Conservation (phyloP, 768 basidiomycete species). For the Phlebiopsis flavidoalba region DNA sequence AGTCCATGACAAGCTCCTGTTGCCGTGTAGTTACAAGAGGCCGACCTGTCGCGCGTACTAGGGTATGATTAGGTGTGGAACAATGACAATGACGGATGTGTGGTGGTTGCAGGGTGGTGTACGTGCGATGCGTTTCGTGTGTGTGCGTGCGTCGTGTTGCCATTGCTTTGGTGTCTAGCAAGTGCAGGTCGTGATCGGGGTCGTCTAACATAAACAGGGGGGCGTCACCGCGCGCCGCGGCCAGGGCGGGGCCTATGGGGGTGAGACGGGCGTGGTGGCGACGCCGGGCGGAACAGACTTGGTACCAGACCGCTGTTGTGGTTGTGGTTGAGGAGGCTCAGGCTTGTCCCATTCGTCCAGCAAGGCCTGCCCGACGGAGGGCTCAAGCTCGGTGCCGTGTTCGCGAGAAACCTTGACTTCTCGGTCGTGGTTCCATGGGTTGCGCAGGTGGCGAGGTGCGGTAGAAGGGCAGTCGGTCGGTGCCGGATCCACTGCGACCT, state of each 20-base stretch:
- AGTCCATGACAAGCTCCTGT: slow-evolving; percentile 6
- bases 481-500: slow-evolving; percentile 79
- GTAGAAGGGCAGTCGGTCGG: slow-evolving; percentile 65
- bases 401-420: slow-evolving; percentile 82
- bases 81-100: neutral
- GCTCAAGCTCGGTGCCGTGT: slow-evolving; percentile 90
- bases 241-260: neutral
- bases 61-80: slow-evolving; percentile 2
- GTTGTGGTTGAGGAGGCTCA: slow-evolving; percentile 6
- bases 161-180: slow-evolving; percentile 4
- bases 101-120: slow-evolving; percentile 1
- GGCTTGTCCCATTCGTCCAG: slow-evolving; percentile 63
- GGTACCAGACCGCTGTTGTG: neutral
- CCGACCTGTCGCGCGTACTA: slow-evolving; percentile 10
- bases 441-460: slow-evolving; percentile 76
- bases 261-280: neutral
- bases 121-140: slow-evolving; percentile 15
- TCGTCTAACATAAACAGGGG: neutral
- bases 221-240: neutral
- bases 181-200: slow-evolving; percentile 2
- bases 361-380: slow-evolving; percentile 59
- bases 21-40: slow-evolving; percentile 16
- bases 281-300: slow-evolving; percentile 1
- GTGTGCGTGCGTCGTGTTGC: slow-evolving; percentile 13
- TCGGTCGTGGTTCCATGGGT: slow-evolving; percentile 88